Evolutionary conservation across 192 early-diverging fungal species (phyloP), one percentile per base, ranked within the genome.

Genomic region (Lunasporangiospora selenospora): DNA sequence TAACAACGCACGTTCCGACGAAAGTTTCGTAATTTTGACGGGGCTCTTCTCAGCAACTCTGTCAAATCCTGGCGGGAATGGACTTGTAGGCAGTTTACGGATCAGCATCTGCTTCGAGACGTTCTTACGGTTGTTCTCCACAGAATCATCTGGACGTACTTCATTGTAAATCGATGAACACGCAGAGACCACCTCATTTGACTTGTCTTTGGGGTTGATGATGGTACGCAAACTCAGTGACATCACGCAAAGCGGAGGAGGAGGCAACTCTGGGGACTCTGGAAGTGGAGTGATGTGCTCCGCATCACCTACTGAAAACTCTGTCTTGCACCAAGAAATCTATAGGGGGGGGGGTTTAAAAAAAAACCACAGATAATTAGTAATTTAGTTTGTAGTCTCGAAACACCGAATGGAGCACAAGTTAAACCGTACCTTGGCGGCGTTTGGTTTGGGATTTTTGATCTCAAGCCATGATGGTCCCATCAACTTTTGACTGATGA

Each of bases 391-490:
- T 42, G 16, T 18, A 3, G 41, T 42, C 16, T 42, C 41, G 19
- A 42, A 42, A 18, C 19, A 42, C 16, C 3, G 3, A 16, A 40
- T n/a, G n/a, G n/a, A n/a, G n/a, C n/a, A n/a, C n/a, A 39, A 7
- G 21, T 11, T 27, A 73, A 34, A 6, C 43, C 41, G 45, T 61
- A 88, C 86, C 52, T 79, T 85, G 10, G 65, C 62, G 29, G 58
- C 65, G 36, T 65, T 81, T 3, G 87, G 58, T 18, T 77, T 63
- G 0, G 89, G 83, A 19, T 91, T 58, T 33, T 75, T 78, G 27
- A 98, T 83, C 13, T 81, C 66, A 0, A 99, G 77, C 98, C 98
- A 99, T 54, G 89, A 91, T 6, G 98, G 98, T 1, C 98, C 98
- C 94, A 95, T 98, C 26, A 99, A 77, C 53, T 93, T 88, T 21